Conservation (phyloP, 2,329 filamentous ascomycete species). For the Cladosporium sp. region DNA sequence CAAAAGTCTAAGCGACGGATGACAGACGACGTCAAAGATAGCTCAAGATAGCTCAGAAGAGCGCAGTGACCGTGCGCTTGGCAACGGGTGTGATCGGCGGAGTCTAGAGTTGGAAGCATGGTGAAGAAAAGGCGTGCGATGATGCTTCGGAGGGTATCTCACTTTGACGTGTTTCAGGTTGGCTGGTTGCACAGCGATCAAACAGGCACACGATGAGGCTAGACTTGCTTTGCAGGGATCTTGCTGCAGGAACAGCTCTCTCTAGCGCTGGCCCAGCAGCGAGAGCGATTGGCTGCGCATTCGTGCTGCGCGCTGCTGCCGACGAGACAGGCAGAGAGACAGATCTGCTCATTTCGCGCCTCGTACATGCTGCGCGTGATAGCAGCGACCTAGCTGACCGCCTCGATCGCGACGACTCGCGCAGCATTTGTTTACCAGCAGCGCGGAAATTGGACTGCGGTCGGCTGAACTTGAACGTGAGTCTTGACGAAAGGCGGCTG, state of each 20-base stretch:
- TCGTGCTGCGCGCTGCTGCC: too few relatives aligned
- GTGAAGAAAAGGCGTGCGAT: not conserved
- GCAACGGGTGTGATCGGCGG: conserved; percentile 10
- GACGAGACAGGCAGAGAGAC: not conserved
- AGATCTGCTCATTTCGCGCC: not conserved
- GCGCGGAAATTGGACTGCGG: not conserved
- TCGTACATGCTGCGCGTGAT: not conserved
- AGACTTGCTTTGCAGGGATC: not conserved
- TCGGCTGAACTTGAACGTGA: conserved; percentile 1
- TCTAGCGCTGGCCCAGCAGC: too few relatives aligned
- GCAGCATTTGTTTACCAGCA: not conserved
- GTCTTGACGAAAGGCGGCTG: conserved; percentile 1
- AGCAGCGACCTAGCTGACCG: not conserved
- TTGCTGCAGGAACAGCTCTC: too few relatives aligned
- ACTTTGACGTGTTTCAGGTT: conserved; percentile 8
- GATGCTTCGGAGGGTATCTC: not conserved
- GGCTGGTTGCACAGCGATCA: not conserved
- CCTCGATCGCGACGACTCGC: not conserved
- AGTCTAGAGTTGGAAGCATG: not conserved
- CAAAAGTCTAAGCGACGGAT: not conserved
- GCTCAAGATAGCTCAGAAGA: not conserved
- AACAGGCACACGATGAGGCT: not conserved
- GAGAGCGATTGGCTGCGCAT: conserved; percentile 1
- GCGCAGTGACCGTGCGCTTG: conserved; percentile 4
- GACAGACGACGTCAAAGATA: not conserved